Evolutionary conservation across 768 basidiomycete species (phyloP), one percentile per base, ranked within the genome.

Genomic region (Phanerochaete sordida): DNA sequence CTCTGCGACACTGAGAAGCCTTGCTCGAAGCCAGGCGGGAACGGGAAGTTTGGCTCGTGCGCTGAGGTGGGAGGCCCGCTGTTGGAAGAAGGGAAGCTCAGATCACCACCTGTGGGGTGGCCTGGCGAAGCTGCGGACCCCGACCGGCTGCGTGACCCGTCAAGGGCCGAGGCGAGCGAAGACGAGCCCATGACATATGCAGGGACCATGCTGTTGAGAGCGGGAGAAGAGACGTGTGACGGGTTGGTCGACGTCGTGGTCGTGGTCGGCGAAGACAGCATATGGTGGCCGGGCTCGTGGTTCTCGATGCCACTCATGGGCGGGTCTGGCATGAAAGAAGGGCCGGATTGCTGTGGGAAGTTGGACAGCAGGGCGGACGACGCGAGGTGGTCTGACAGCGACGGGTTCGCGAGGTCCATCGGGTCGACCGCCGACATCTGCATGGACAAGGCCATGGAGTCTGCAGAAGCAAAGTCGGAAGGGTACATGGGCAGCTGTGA

Each of bases 291-390:
- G 47, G 60, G 35, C 48, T 72, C 70, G 56, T 67, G 72, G 50
- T 66, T 66, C 59, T 73, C 71, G 47, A 79, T 69, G 13, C 51
- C 65, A 33, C 62, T 62, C 45, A 68, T 57, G 37, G 75, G 72
- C 27, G 79, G 69, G 63, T 77, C 75, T 48, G 78, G 56, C 56
- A 62, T 62, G 65, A 78, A 79, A 16, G 73, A 58, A 28, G 64
- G 56, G 58, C 73, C 61, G 21, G 26, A 72, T 43, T 62, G 74
- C 15, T 59, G 65, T 52, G 66, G 73, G 62, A 81, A 75, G 68
- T 82, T 79, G 21, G 80, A 62, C 50, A 81, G 65, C 63, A 79
- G 79, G 47, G 69, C 66, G 19, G 77, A 71, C 5, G 75, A 64
- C 19, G 76, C 66, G 45, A 67, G 58, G 27, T 67, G 65, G 19